Conservation (phyloP, 352 stramenopile genomes). For the Pythium utonaiense region DNA sequence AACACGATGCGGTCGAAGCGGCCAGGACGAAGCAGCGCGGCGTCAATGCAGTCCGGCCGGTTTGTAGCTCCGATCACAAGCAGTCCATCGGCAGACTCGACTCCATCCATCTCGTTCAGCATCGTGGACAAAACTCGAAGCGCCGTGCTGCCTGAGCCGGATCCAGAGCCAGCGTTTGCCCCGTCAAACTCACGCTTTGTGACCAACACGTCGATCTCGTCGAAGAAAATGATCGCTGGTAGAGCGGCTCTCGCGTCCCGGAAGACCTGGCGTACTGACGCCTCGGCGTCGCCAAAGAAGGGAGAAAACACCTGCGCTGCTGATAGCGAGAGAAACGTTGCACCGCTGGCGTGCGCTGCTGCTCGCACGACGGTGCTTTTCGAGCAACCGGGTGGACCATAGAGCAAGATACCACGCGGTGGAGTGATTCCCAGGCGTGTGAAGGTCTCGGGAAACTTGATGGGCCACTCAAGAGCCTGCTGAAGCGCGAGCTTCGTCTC, state of each 20-base stretch:
- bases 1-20: slow-evolving; percentile 96
- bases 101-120: slow-evolving; percentile 97
- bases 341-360: slow-evolving; percentile 63
- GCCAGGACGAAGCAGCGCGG: slow-evolving; percentile 94
- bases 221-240: slow-evolving; percentile 91
- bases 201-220: slow-evolving; percentile 88
- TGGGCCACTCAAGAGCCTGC: slow-evolving; percentile 87
- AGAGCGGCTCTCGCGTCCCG: slow-evolving; percentile 66
- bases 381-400: slow-evolving; percentile 87
- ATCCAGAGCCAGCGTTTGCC: slow-evolving; percentile 23
- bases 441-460: slow-evolving; percentile 76
- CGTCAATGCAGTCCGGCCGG: slow-evolving; percentile 96
- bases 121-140: slow-evolving; percentile 96
- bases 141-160: slow-evolving; percentile 51
- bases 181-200: slow-evolving; percentile 72
- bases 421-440: slow-evolving; percentile 59
- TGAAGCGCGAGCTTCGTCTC: slow-evolving; percentile 72
- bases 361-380: slow-evolving; percentile 90
- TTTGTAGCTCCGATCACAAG: slow-evolving; percentile 98
- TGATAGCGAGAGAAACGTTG: slow-evolving; percentile 86
- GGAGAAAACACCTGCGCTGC: slow-evolving; percentile 86
- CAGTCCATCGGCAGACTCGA: slow-evolving; percentile 92
- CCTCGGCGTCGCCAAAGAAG: slow-evolving; percentile 88
- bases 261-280: slow-evolving; percentile 76
- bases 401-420: slow-evolving; percentile 82